These are phyloP conservation scores for Peniophora sp. DNA, from an alignment of 1,284 basidiomycete genomes.

Conservation along the genomic window DNA sequence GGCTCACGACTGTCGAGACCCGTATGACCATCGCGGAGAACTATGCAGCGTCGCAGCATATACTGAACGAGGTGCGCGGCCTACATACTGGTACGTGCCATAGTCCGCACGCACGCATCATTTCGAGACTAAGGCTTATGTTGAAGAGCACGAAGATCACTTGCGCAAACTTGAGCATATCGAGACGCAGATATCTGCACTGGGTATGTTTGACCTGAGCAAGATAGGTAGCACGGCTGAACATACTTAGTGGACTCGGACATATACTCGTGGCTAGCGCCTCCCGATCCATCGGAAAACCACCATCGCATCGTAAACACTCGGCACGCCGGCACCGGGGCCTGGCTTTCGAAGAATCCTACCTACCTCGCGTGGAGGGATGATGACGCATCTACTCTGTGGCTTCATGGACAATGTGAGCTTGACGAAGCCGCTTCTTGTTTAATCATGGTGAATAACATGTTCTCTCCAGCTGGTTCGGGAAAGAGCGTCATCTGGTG, in stretches of 20 bases:
- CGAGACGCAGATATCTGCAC: neutral
- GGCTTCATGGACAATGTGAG: constrained; percentile 3
- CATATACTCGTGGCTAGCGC: neutral
- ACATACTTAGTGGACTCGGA: neutral
- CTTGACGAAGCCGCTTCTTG: neutral
- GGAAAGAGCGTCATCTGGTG: constrained; percentile 7
- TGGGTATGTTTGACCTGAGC: neutral
- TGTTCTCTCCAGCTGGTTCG: constrained; percentile 1
- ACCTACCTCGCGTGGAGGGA: constrained; percentile 2
- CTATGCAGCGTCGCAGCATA: neutral
- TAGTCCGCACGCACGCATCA: neutral
- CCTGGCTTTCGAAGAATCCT: constrained; percentile 1
- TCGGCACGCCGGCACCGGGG: neutral
- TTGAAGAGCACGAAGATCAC: neutral
- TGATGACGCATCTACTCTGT: neutral
- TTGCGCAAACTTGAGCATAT: neutral
- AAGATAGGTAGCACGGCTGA: neutral
- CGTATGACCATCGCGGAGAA: neutral
- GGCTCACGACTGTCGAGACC: neutral
- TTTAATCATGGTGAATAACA: neutral
- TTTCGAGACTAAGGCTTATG: neutral
- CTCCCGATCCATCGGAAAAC: constrained; percentile 3
- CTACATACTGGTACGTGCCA: neutral
- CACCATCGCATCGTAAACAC: neutral
- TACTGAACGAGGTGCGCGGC: neutral